phyloP scores from a whole-genome alignment of 116 monocot species.

The Phalaenopsis hybrid region DNA sequence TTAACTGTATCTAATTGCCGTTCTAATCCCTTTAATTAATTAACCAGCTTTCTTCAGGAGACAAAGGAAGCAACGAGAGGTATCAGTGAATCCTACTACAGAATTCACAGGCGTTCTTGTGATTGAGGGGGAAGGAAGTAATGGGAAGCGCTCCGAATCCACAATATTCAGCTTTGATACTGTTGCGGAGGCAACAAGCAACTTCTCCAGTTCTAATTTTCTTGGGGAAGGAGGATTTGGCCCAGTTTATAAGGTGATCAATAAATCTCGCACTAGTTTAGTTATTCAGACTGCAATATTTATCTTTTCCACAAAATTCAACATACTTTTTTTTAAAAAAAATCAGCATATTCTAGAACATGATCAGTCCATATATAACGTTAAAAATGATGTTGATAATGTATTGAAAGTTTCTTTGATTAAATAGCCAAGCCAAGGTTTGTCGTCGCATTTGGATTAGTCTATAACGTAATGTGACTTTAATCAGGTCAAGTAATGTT shows the following conservation, averaged over 20 bases:
- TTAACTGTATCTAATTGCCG: not conserved
- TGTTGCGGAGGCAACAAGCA: constrained; percentile 14
- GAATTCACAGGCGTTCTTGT: not conserved
- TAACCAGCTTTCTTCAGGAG: constrained; percentile 10
- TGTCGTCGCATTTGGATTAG: no score
- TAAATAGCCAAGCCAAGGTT: no score
- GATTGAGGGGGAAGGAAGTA: not conserved
- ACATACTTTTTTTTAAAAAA: no score
- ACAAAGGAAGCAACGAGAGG: not conserved
- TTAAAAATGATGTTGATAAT: no score
- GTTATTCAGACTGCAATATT: no score
- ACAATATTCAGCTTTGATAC: constrained; percentile 14
- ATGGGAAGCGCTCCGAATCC: constrained; percentile 13
- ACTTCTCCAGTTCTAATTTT: constrained; percentile 19
- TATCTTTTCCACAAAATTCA: no score
- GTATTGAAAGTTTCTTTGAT: no score
- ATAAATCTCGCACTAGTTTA: no score
- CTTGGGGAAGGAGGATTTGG: constrained; percentile 32
- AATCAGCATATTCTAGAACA: no score
- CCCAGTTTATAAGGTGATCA: constrained; percentile 8
- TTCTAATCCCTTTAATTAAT: not conserved
- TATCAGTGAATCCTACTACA: not conserved
- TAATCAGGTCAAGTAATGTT: no score
- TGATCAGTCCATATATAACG: no score
- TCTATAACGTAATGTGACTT: no score